phyloP scores from a whole-genome alignment of 768 basidiomycete genomes.

The Solioccasus polychromus region DNA sequence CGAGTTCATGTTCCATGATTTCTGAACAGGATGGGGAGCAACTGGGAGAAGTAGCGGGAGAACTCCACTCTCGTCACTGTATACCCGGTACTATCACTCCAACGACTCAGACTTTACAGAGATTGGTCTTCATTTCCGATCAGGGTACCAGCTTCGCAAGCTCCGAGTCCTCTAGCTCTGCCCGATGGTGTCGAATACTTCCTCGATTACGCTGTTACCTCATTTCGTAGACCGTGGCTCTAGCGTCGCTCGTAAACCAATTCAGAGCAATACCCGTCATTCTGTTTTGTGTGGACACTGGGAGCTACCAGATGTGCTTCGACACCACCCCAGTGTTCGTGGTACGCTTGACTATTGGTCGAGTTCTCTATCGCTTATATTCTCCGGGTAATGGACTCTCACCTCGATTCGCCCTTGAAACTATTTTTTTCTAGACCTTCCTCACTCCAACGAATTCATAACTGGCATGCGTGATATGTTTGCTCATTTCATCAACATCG shows the following conservation, averaged over 20 bases:
- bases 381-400: too few relatives aligned
- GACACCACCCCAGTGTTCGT: background rate
- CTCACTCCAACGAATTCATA: too few relatives aligned
- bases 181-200: background rate
- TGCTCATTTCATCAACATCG: too few relatives aligned
- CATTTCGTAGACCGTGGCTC: background rate
- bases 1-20: too few relatives aligned
- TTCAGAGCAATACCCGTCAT: background rate
- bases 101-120: too few relatives aligned
- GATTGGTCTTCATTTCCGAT: too few relatives aligned
- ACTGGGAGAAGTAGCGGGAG: slow-evolving; percentile 5
- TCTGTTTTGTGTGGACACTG: background rate
- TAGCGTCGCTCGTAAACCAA: background rate
- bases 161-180: background rate
- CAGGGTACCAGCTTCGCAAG: slow-evolving; percentile 87
- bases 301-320: background rate
- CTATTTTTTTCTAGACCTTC: too few relatives aligned
- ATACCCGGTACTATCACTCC: too few relatives aligned
- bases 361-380: background rate
- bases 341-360: background rate
- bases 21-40: background rate
- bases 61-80: too few relatives aligned
- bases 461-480: too few relatives aligned
- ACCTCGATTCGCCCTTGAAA: too few relatives aligned
- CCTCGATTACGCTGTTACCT: background rate